These are phyloP conservation scores for Scenedesmus sp. DNA, from an alignment of 163 green algal genomes.

Conservation along the genomic window DNA sequence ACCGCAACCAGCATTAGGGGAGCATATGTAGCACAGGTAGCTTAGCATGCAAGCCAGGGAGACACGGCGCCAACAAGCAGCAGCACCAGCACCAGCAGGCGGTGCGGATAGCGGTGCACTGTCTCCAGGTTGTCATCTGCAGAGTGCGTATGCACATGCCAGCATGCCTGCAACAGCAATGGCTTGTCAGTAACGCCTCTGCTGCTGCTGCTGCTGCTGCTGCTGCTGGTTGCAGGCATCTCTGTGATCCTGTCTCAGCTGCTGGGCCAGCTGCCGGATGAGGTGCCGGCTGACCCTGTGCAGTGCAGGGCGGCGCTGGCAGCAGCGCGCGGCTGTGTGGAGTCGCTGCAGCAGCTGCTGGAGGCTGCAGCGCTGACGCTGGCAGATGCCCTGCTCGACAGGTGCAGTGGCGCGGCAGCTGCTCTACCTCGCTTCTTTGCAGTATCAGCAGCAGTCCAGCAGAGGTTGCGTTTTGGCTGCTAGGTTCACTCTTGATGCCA, in stretches of 20 bases:
- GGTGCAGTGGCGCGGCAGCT: slow-evolving; percentile 4
- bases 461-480: too few species aligned
- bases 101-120: too few species aligned
- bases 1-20: not conserved
- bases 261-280: slow-evolving; percentile 49
- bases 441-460: too few species aligned
- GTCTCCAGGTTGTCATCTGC: too few species aligned
- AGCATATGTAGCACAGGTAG: too few species aligned
- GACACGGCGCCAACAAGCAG: too few species aligned
- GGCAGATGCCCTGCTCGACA: slow-evolving; percentile 60
- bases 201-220: not conserved
- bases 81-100: too few species aligned
- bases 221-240: slow-evolving; percentile 49
- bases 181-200: too few species aligned
- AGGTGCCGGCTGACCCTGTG: not conserved
- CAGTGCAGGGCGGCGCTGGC: slow-evolving; percentile 10
- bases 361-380: slow-evolving; percentile 55
- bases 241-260: slow-evolving; percentile 48
- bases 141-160: too few species aligned
- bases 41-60: too few species aligned
- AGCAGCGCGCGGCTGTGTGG: not conserved
- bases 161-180: not conserved
- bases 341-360: slow-evolving; percentile 58
- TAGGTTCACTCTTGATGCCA: too few species aligned
- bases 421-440: not conserved